A percentile compares a stretch with the other conserved stretches of the same genome.
phyloP scores from a whole-genome alignment of 768 basidiomycete species.

The Cubamyces lactineus region DNA sequence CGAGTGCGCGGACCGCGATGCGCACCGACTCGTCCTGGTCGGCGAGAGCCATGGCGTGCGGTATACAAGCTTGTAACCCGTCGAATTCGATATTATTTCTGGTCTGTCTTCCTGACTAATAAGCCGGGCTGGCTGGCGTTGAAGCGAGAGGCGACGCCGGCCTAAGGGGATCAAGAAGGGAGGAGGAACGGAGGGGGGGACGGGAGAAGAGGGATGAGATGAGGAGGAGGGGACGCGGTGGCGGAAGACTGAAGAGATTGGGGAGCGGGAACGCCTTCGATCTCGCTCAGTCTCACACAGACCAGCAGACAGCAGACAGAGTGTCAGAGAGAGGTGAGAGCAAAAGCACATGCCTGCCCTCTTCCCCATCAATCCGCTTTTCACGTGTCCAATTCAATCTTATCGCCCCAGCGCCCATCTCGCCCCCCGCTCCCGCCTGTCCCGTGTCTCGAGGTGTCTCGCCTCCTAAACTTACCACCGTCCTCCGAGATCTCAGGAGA shows the following conservation, averaged over 20 bases:
- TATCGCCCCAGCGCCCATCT: conserved; percentile 10
- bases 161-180: no score
- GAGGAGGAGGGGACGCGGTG: background rate
- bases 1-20: conserved; percentile 78
- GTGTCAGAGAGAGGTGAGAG: background rate
- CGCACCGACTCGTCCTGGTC: conserved; percentile 76
- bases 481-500: background rate
- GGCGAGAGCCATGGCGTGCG: conserved; percentile 38
- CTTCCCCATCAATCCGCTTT: conserved; percentile 14
- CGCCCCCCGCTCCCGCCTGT: no score
- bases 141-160: background rate
- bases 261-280: background rate
- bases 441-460: no score
- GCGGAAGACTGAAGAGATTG: background rate
- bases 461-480: background rate
- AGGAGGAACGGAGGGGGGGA: background rate
- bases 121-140: background rate
- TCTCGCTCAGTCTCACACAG: background rate
- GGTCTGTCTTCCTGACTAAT: no score
- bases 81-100: no score
- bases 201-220: background rate
- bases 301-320: background rate
- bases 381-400: conserved; percentile 26
- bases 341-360: conserved; percentile 22
- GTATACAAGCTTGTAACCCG: background rate